Conservation (phyloP, 257 asterid species). For the Jacaranda mimosifolia region DNA sequence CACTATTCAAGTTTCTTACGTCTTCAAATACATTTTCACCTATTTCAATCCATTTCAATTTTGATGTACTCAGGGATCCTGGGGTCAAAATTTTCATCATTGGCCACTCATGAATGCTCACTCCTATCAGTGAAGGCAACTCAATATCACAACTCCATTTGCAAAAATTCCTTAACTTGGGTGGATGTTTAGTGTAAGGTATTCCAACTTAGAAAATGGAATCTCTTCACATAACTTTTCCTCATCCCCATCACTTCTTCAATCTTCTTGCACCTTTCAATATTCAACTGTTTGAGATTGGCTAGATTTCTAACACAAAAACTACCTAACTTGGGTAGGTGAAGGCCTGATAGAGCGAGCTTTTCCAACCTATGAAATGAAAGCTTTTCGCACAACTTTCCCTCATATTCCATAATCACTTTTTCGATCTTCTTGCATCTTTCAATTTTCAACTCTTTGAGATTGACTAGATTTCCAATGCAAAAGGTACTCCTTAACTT, state of each 20-base stretch:
- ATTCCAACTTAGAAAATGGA: constrained; percentile 21
- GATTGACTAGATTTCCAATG: too few species aligned
- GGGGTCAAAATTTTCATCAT: neutral
- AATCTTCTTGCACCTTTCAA: neutral
- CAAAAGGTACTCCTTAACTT: neutral
- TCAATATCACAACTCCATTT: neutral
- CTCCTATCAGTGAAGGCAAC: neutral
- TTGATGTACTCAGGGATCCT: neutral
- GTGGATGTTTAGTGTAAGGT: neutral
- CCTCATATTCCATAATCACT: too few species aligned
- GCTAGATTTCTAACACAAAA: too few species aligned
- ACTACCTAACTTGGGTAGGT: neutral
- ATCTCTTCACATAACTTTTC: neutral
- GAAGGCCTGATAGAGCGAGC: too few species aligned
- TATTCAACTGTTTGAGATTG: neutral
- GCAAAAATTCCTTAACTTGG: neutral
- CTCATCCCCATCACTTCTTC: constrained; percentile 20
- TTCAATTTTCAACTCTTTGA: too few species aligned
- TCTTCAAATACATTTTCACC: neutral
- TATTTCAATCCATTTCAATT: neutral
- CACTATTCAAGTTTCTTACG: neutral
- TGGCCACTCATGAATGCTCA: neutral
- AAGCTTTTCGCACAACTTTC: too few species aligned
- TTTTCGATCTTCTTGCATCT: too few species aligned
- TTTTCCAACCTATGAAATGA: too few species aligned